Evolutionary conservation across 345 rosid genomes (phyloP).

Genomic region (Rhizophora apiculata): DNA sequence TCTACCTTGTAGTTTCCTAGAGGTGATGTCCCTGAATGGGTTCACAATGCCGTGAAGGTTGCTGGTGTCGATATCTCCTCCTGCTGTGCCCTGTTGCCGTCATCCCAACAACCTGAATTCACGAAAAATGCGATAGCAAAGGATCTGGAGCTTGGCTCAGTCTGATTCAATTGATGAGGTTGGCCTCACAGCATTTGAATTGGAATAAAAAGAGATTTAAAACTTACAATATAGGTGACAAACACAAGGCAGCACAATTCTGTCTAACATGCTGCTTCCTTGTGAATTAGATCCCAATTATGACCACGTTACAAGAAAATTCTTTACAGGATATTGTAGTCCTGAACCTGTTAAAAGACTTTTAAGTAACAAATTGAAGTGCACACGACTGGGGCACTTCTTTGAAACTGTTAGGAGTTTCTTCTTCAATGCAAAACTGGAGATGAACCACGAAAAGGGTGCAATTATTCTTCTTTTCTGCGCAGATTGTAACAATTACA

Average conservation of each 20-base stretch:
- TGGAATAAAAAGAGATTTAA: neutral
- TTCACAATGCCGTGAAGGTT: slow-evolving; percentile 81
- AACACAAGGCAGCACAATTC: slow-evolving; percentile 4
- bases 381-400: too few species aligned
- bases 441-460: too few species aligned
- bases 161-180: too few species aligned
- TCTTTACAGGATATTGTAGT: too few species aligned
- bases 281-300: neutral
- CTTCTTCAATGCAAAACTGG: too few species aligned
- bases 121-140: neutral
- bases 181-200: too few species aligned
- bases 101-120: neutral
- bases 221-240: neutral
- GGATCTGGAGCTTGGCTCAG: too few species aligned
- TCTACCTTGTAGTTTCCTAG: slow-evolving; percentile 55
- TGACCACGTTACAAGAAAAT: neutral
- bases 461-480: too few species aligned
- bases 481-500: too few species aligned
- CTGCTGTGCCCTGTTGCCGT: slow-evolving; percentile 38
- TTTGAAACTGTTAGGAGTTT: too few species aligned
- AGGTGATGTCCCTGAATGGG: slow-evolving; percentile 79
- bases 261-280: neutral
- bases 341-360: too few species aligned
- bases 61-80: slow-evolving; percentile 68
- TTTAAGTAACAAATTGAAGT: too few species aligned